Evolutionary conservation across 371 early-diverging fungal genomes (phyloP).

Genomic region (Thermomucor indicae-seudaticae): DNA sequence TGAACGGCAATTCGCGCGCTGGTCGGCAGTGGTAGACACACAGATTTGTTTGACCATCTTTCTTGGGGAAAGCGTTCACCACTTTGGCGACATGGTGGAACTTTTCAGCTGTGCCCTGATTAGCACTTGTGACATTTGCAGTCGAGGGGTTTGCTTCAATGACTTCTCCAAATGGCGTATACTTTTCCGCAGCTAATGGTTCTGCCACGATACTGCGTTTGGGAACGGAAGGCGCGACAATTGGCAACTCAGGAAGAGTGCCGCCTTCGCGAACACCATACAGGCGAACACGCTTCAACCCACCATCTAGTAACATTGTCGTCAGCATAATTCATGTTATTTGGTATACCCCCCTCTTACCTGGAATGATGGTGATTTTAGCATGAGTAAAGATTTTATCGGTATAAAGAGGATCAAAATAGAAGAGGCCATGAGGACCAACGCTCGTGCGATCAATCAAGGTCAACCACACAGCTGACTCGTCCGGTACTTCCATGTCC

Average conservation of each 20-base stretch:
- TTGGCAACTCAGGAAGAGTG: conserved; percentile 28
- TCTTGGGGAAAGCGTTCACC: conserved; percentile 45
- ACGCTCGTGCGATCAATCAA: conserved; percentile 34
- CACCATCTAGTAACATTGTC: conserved; percentile 52
- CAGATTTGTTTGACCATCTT: conserved; percentile 52
- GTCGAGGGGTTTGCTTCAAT: conserved; percentile 46
- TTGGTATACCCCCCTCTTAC: conserved; percentile 5
- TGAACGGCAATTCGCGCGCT: conserved; percentile 44
- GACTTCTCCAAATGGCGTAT: conserved; percentile 72
- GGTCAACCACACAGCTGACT: conserved; percentile 47
- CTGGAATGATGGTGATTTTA: conserved; percentile 64
- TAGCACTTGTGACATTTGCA: conserved; percentile 48
- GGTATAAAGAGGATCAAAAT: conserved; percentile 54
- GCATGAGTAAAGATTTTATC: conserved; percentile 62
- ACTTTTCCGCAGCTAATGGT: conserved; percentile 64
- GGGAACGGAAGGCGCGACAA: conserved; percentile 5
- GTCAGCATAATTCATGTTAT: background rate
- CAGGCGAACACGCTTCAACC: conserved; percentile 69
- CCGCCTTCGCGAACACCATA: conserved; percentile 41
- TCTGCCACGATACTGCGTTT: conserved; percentile 31
- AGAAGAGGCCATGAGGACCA: conserved; percentile 66
- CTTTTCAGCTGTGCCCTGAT: conserved; percentile 75
- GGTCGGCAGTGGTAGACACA: conserved; percentile 71
- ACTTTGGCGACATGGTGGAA: conserved; percentile 60
- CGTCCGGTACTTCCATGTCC: conserved; percentile 37